A percentile compares a stretch with the other conserved stretches of the same genome.
phyloP scores from a whole-genome alignment of 225 moss, liverwort and hornwort species.

The Physcomitrellopsis africana region DNA sequence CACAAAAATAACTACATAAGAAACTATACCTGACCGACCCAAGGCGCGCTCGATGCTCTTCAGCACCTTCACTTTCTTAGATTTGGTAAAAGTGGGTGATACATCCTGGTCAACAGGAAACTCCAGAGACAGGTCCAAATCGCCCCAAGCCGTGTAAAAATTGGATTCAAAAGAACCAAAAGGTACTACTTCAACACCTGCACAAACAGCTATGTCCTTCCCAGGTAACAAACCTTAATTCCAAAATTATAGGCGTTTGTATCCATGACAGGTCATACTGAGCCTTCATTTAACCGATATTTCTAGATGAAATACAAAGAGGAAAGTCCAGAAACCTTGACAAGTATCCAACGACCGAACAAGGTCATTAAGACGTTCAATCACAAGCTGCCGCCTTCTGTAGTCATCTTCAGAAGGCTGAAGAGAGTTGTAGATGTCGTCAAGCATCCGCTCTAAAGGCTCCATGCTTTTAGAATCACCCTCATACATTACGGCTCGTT shows the following conservation, averaged over 20 bases:
- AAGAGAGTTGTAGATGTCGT: constrained; percentile 41
- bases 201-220: constrained; percentile 5
- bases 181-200: constrained; percentile 54
- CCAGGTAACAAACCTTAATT: background rate
- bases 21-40: constrained; percentile 41
- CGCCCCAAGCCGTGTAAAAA: constrained; percentile 53
- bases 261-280: constrained; percentile 12
- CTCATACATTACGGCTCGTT: constrained; percentile 10
- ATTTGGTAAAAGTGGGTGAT: constrained; percentile 43
- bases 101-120: constrained; percentile 42
- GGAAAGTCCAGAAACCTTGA: constrained; percentile 39
- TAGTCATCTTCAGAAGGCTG: constrained; percentile 54
- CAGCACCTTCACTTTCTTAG: constrained; percentile 49
- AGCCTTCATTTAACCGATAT: background rate
- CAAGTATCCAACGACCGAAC: constrained; percentile 47
- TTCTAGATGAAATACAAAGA: background rate
- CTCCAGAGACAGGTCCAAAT: constrained; percentile 56
- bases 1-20: background rate
- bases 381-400: constrained; percentile 41
- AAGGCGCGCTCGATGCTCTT: constrained; percentile 50
- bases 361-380: constrained; percentile 42
- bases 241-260: background rate
- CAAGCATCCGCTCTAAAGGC: constrained; percentile 49
- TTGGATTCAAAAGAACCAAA: constrained; percentile 58
- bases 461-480: constrained; percentile 29